Evolutionary conservation across 768 basidiomycete species (phyloP), one percentile per base, ranked within the genome.

Genomic region (Kwoniella sp.): DNA sequence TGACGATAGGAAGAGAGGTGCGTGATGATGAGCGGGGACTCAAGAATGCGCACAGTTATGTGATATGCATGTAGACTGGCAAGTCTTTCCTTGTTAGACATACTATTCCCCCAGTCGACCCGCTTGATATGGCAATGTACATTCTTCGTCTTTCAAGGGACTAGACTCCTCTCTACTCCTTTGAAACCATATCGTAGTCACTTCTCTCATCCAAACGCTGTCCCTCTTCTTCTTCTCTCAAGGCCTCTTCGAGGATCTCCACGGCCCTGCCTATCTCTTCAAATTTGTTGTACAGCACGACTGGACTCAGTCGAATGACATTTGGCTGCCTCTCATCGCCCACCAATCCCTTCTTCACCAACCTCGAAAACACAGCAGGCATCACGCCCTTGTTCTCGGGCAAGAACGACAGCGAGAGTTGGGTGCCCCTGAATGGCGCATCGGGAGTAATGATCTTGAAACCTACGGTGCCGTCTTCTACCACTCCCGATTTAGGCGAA

Each of bases 381-480:
- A 98, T 97, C 31, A 83, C 85, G 15, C 85, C 82, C 28, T 65
- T 73, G 59, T 89, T 89, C 17, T 56, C 26, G 0, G 73, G 73
- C 26, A 63, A 38, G 29, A 92, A 81, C 30, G 92, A 82, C 31
- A 98, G 82, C 25, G 93, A 96, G 20, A 99, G 83, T 80, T 98
- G 93, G 37, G 90, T 88, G 2, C 94, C 94, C 58, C 95, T 86
- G 64, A 84, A 83, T 22, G 84, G 83, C 26, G 87, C 84, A 51
- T 74, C 79, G 1, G 96, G 95, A 1, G 95, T 98, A 73, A 98
- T 89, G 70, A 98, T 92, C n/a, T 91, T 92, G 82, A 98, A 96
- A 2, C 86, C 85, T 17, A 82, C 81, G 34, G 82, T 82, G 26
- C 29, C 29, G 12, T 60, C 41, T 26, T 45, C 28, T 20, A 45